These are phyloP conservation scores for Lepidium sativum DNA, from an alignment of 345 rosid species.

Conservation along the genomic window DNA sequence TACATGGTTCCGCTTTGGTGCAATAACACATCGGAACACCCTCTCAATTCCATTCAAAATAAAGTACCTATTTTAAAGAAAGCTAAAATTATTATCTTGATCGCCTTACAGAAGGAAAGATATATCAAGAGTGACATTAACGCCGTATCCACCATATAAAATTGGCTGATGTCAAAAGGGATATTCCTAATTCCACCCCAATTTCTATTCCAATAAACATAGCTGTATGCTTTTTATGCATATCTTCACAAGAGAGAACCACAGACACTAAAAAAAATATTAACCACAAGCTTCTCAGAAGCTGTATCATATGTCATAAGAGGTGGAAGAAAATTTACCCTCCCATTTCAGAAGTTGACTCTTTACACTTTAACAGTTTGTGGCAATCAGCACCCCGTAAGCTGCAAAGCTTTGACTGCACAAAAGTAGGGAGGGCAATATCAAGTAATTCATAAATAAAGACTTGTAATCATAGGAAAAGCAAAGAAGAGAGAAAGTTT, in stretches of 20 bases:
- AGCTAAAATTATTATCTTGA: conserved; percentile 3
- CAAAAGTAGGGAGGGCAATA: neutral
- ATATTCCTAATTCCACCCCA: neutral
- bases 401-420: conserved; percentile 81
- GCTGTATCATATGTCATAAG: neutral
- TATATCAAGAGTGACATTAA: neutral
- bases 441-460: conserved; percentile 3
- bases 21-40: conserved; percentile 73
- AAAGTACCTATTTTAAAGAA: conserved; percentile 53
- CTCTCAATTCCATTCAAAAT: conserved; percentile 92
- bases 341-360: conserved; percentile 85
- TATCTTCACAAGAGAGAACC: neutral
- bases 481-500: neutral
- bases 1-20: conserved; percentile 91
- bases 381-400: conserved; percentile 51
- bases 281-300: neutral
- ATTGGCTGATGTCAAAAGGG: neutral
- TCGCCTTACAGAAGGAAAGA: neutral
- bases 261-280: neutral
- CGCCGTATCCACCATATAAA: neutral
- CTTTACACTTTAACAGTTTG: conserved; percentile 49
- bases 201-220: neutral
- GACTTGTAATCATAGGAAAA: neutral
- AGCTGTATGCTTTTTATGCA: neutral
- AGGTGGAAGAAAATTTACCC: conserved; percentile 52